Percentiles rank a stretch among this genome's conserved stretches.
These are phyloP conservation scores for Inonotus obliquus DNA, from an alignment of 1,284 basidiomycete species.

Conservation along the genomic window DNA sequence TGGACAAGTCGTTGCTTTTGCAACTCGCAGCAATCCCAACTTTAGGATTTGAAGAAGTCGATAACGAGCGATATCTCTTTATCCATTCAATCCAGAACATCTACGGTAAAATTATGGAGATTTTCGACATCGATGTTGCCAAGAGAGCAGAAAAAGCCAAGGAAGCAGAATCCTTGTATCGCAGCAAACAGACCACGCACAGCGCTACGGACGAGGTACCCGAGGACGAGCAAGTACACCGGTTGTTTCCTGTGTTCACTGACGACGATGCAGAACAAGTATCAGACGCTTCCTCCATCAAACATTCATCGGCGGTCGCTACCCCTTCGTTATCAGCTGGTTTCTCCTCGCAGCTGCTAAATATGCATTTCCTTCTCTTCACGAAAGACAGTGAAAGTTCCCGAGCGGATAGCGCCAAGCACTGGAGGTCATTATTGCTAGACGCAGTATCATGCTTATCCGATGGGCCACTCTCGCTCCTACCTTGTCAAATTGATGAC, in stretches of 20 bases:
- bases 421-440: neutral
- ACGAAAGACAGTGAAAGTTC: neutral
- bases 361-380: conserved; percentile 8
- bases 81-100: conserved; percentile 40
- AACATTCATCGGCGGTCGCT: neutral
- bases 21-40: conserved; percentile 38
- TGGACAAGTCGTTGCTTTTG: conserved; percentile 43
- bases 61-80: conserved; percentile 27
- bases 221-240: conserved; percentile 79
- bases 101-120: conserved; percentile 71
- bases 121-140: conserved; percentile 83
- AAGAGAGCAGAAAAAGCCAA: conserved; percentile 63
- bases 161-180: conserved; percentile 77
- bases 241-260: conserved; percentile 83
- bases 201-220: conserved; percentile 64
- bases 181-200: conserved; percentile 56
- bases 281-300: neutral
- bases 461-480: neutral
- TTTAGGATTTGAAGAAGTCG: conserved; percentile 31
- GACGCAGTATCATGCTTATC: neutral
- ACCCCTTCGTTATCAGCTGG: neutral
- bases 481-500: conserved; percentile 4
- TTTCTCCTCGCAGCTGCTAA: neutral
- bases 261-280: conserved; percentile 33
- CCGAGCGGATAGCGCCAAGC: neutral